These are phyloP conservation scores for Gamarada debralockiae DNA, from an alignment of 495 filamentous ascomycete species.

Conservation along the genomic window DNA sequence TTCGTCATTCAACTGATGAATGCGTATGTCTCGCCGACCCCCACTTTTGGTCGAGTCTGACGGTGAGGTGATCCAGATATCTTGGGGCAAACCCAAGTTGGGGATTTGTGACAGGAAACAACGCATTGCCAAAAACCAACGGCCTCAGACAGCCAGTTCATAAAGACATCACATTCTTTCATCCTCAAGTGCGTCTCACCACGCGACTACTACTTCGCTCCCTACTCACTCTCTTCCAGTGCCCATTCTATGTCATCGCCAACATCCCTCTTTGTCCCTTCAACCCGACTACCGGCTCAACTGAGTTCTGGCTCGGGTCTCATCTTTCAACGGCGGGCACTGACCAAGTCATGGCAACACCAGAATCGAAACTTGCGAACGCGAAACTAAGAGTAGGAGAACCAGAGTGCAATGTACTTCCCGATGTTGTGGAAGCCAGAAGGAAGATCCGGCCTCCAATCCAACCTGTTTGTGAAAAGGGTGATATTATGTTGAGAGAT, in stretches of 20 bases:
- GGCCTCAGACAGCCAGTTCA: constrained; percentile 32
- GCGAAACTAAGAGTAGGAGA: constrained; percentile 22
- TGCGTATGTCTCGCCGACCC: constrained; percentile 18
- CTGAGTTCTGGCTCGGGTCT: constrained; percentile 42
- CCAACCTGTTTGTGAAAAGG: constrained; percentile 36
- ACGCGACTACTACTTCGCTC: constrained; percentile 12
- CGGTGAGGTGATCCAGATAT: constrained; percentile 17
- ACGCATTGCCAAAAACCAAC: constrained; percentile 26
- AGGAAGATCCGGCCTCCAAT: constrained; percentile 29
- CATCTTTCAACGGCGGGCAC: constrained; percentile 29
- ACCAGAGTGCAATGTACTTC: constrained; percentile 15
- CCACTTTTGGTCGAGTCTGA: background rate
- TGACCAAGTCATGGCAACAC: constrained; percentile 22
- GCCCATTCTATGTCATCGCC: constrained; percentile 28
- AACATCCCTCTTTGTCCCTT: constrained; percentile 26
- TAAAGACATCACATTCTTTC: constrained; percentile 28
- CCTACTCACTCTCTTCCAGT: constrained; percentile 27
- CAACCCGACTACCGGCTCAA: constrained; percentile 34
- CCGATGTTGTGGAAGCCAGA: constrained; percentile 28
- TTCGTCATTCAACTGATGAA: constrained; percentile 30
- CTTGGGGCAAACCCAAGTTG: constrained; percentile 26
- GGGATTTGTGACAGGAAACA: constrained; percentile 34
- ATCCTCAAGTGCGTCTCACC: constrained; percentile 23
- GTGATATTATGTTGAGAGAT: constrained; percentile 37
- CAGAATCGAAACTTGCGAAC: constrained; percentile 22